A percentile compares a stretch with the other conserved stretches of the same genome.
Conservation (phyloP, 768 basidiomycete genomes). For the Hygrophoropsis aurantiaca region DNA sequence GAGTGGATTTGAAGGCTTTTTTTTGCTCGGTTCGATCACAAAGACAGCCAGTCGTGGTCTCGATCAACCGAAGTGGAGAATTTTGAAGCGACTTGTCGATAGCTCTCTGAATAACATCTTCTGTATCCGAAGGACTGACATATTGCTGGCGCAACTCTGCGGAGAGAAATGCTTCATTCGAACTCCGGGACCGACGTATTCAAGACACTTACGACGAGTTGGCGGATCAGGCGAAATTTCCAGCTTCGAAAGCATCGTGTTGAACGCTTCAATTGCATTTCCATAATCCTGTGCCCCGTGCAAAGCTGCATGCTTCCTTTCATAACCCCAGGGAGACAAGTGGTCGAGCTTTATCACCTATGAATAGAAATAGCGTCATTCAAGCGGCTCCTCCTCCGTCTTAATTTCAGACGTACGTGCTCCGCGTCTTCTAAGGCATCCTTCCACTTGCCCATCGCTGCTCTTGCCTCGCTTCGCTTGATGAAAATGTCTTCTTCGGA, state of each 20-base stretch:
- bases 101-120: neutral
- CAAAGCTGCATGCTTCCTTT: slow-evolving; percentile 12
- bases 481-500: no score
- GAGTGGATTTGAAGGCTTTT: slow-evolving; percentile 8
- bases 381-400: neutral
- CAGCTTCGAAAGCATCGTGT: slow-evolving; percentile 6
- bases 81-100: slow-evolving; percentile 2
- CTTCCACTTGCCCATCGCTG: no score
- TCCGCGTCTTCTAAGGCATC: slow-evolving; percentile 1
- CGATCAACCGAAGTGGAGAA: slow-evolving; percentile 12
- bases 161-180: no score
- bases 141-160: no score
- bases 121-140: no score
- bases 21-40: slow-evolving; percentile 10
- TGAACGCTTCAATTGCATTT: slow-evolving; percentile 14
- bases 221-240: slow-evolving; percentile 5
- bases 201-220: no score
- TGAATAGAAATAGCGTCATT: neutral
- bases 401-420: neutral
- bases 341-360: slow-evolving; percentile 14
- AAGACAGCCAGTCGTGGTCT: no score
- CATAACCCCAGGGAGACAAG: no score
- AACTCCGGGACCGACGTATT: no score
- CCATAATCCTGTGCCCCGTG: neutral
- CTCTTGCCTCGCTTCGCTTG: no score